These are phyloP conservation scores for Batrachochytrium dendrobatidis DNA, from an alignment of 371 early-diverging fungal species.

Conservation along the genomic window DNA sequence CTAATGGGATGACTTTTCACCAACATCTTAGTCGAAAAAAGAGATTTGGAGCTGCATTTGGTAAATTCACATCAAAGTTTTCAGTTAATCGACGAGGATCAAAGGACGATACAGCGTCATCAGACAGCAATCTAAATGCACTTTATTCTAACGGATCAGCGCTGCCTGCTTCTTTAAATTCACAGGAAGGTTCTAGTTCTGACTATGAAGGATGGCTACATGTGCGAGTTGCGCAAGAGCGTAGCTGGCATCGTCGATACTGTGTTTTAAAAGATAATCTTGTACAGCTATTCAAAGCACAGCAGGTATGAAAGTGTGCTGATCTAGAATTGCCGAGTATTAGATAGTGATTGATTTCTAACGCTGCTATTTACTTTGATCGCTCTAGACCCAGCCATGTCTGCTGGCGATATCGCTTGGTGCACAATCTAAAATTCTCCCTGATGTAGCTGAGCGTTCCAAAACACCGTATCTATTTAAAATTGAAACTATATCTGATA, in stretches of 20 bases:
- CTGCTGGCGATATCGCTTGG: neutral
- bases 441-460: conserved; percentile 2
- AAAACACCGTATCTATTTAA: conserved; percentile 14
- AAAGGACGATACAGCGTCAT: neutral
- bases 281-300: conserved; percentile 16
- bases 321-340: no score
- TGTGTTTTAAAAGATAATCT: conserved; percentile 15
- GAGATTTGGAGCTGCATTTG: neutral
- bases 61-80: neutral
- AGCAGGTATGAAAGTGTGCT: conserved; percentile 5
- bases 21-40: no score
- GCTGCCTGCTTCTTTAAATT: no score
- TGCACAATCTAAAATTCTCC: conserved; percentile 8
- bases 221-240: conserved; percentile 6
- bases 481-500: neutral
- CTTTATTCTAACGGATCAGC: no score
- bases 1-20: no score
- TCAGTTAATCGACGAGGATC: neutral
- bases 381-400: neutral
- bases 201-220: conserved; percentile 20
- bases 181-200: conserved; percentile 4
- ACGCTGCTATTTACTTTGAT: no score
- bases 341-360: no score
- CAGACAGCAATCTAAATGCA: no score
- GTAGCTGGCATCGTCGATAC: conserved; percentile 25